These are phyloP conservation scores for Cichorium intybus DNA, from an alignment of 140 eudicot species.

Conservation along the genomic window DNA sequence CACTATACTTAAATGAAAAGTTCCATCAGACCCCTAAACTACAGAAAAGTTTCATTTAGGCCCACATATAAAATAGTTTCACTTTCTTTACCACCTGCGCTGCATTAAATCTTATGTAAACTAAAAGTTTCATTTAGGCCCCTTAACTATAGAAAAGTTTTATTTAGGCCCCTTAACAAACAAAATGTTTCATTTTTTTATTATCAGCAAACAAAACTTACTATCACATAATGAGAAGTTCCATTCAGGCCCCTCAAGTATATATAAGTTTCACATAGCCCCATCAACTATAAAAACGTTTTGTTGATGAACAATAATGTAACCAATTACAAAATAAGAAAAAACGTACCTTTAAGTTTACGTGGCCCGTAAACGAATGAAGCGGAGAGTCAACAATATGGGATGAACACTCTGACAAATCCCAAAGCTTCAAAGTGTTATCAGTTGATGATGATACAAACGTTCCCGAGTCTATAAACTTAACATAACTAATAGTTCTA, in stretches of 20 bases:
- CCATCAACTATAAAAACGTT: neutral
- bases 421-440: slow-evolving; percentile 81
- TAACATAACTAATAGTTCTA: slow-evolving; percentile 88
- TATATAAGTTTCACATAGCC: no score
- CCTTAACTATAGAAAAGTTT: neutral
- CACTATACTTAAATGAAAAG: no score
- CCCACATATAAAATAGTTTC: no score
- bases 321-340: neutral
- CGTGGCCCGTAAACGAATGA: slow-evolving; percentile 74
- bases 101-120: no score
- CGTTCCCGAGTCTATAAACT: slow-evolving; percentile 67
- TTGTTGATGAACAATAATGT: neutral
- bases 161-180: neutral
- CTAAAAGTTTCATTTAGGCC: no score
- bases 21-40: neutral
- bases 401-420: slow-evolving; percentile 60
- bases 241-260: neutral
- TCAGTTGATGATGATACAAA: slow-evolving; percentile 80
- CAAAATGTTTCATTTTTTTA: neutral
- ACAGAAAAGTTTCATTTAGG: neutral
- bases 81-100: neutral
- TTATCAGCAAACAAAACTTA: no score
- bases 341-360: slow-evolving; percentile 54
- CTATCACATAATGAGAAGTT: neutral
- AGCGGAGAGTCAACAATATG: slow-evolving; percentile 59